Conservation (phyloP, 495 filamentous ascomycete genomes). For the Hypomontagnella submonticulosa region DNA sequence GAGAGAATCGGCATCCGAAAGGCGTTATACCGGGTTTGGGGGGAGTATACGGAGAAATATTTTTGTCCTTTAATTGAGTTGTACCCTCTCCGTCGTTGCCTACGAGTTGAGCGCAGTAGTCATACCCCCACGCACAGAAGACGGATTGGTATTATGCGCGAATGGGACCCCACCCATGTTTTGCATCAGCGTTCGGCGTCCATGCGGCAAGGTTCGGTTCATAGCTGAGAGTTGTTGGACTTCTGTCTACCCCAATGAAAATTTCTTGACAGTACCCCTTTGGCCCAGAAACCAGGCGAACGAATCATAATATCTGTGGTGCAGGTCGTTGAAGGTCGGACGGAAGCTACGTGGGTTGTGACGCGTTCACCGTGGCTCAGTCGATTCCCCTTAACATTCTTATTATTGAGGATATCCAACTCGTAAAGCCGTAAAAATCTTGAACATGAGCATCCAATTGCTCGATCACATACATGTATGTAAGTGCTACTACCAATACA, state of each 20-base stretch:
- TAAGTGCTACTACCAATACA: constrained; percentile 4
- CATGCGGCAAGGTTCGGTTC: constrained; percentile 23
- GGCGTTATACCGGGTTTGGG: constrained; percentile 22
- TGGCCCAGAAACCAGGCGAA: background rate
- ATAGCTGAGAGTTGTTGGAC: constrained; percentile 24
- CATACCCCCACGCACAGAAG: constrained; percentile 22
- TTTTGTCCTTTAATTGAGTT: constrained; percentile 2
- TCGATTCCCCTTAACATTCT: constrained; percentile 19
- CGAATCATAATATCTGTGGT: background rate
- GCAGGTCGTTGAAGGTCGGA: background rate
- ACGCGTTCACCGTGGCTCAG: background rate
- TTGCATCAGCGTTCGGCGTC: constrained; percentile 46
- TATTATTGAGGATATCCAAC: constrained; percentile 31
- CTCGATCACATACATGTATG: constrained; percentile 20
- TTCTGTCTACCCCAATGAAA: constrained; percentile 10
- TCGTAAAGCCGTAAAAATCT: constrained; percentile 19
- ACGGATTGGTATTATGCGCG: constrained; percentile 25
- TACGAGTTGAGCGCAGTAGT: constrained; percentile 12
- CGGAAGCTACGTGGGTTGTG: background rate
- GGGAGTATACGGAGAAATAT: constrained; percentile 6
- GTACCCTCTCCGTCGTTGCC: constrained; percentile 6
- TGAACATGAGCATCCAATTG: background rate
- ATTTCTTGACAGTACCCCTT: constrained; percentile 3
- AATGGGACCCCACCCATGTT: constrained; percentile 12
- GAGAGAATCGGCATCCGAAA: constrained; percentile 15